Conservation (phyloP, 257 asterid genomes). For the Solanum lycopersicoides region DNA sequence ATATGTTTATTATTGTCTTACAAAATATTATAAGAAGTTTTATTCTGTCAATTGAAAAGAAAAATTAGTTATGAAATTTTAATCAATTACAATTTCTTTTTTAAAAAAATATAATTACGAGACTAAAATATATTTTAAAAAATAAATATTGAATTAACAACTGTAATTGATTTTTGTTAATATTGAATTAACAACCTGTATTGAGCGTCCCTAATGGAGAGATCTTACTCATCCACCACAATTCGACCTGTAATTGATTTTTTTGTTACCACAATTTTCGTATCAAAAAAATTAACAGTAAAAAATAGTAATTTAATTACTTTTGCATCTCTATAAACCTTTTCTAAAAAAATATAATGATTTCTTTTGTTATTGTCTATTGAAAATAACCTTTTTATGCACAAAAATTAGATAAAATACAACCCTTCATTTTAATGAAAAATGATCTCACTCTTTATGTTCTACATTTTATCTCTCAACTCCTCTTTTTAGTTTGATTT, state of each 20-base stretch:
- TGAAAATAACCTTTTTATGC: neutral
- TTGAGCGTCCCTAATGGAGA: neutral
- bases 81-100: neutral
- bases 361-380: neutral
- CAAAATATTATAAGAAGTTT: too few relatives aligned
- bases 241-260: neutral
- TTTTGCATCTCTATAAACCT: neutral
- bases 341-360: too few relatives aligned
- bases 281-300: too few relatives aligned
- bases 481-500: too few relatives aligned
- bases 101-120: fast-evolving
- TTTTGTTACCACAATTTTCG: neutral
- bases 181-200: neutral
- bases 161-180: neutral
- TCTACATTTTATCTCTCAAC: neutral
- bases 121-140: neutral
- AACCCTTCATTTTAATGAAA: neutral
- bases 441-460: neutral
- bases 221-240: neutral
- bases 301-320: too few relatives aligned
- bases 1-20: too few relatives aligned
- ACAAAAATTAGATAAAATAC: neutral
- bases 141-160: neutral
- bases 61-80: too few relatives aligned
- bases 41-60: neutral